A percentile compares a stretch with the other conserved stretches of the same genome.
phyloP scores from a whole-genome alignment of 139 green algal species.

The Asterochloris sp. region DNA sequence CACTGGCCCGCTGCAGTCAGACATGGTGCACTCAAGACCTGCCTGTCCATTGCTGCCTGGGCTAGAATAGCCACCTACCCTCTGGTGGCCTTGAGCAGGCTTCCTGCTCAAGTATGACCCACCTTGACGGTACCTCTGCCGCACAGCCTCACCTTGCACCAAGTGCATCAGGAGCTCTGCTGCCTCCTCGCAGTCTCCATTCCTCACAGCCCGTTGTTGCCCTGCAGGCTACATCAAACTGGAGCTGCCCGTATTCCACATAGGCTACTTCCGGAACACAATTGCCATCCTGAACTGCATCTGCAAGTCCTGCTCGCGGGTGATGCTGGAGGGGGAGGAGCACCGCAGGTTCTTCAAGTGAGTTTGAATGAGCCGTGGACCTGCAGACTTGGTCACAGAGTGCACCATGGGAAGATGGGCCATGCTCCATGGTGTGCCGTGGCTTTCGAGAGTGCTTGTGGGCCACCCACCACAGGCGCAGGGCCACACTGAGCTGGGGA shows the following conservation, averaged over 20 bases:
- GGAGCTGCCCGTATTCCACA: slow-evolving; percentile 98
- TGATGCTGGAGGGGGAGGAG: slow-evolving; percentile 85
- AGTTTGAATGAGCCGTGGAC: not conserved
- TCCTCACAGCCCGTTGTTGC: not conserved
- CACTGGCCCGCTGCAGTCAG: not conserved
- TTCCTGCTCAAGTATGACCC: not conserved
- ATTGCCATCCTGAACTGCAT: slow-evolving; percentile 93
- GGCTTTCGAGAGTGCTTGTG: no score
- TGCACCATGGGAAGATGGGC: no score
- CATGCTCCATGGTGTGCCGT: no score
- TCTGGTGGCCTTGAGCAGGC: not conserved
- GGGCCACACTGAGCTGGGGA: no score
- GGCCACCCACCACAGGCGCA: no score
- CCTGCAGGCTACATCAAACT: slow-evolving; percentile 87
- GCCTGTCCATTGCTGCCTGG: no score
- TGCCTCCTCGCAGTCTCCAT: not conserved
- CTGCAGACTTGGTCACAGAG: no score
- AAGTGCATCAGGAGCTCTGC: not conserved
- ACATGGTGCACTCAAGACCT: no score
- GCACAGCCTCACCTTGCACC: not conserved
- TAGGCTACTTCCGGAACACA: slow-evolving; percentile 95
- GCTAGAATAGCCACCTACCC: not conserved
- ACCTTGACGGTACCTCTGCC: not conserved
- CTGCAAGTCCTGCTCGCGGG: slow-evolving; percentile 92
- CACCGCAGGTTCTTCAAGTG: slow-evolving; percentile 48